Conservation (phyloP, 768 basidiomycete genomes). For the Hemileccinum impolitum region DNA sequence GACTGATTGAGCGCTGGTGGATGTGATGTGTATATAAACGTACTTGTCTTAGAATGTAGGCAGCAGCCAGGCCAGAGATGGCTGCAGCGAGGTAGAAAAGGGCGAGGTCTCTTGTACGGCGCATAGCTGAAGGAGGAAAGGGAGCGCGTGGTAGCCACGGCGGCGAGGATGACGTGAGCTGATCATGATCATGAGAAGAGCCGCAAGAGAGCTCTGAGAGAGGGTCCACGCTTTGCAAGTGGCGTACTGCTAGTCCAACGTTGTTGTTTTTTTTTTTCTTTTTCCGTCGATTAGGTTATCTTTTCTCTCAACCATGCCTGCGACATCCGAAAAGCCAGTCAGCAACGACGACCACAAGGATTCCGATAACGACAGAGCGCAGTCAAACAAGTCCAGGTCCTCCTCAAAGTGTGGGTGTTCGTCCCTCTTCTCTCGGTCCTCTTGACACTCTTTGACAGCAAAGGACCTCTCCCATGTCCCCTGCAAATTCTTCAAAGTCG, state of each 20-base stretch:
- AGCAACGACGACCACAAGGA: conserved; percentile 14
- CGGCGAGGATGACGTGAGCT: neutral
- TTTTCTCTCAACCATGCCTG: conserved; percentile 13
- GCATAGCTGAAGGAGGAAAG: too few species aligned
- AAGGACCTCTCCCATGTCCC: conserved; percentile 95
- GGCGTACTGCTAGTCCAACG: neutral
- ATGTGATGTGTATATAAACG: neutral
- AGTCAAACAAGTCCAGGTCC: conserved; percentile 27
- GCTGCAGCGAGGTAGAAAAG: conserved; percentile 6
- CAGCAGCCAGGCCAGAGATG: conserved; percentile 20
- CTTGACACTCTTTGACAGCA: conserved; percentile 38
- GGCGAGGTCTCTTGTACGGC: too few species aligned
- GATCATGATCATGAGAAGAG: neutral
- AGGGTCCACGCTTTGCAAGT: too few species aligned
- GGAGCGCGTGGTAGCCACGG: neutral
- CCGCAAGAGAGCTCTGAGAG: too few species aligned
- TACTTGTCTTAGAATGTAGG: conserved; percentile 20
- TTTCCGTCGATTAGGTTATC: conserved; percentile 1
- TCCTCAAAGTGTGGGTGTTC: conserved; percentile 31
- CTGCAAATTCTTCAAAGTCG: conserved; percentile 95
- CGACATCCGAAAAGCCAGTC: conserved; percentile 20
- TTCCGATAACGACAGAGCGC: conserved; percentile 20
- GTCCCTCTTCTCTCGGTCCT: neutral
- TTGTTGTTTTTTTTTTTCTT: neutral
- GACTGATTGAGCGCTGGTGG: neutral